Evolutionary conservation across 2,329 filamentous ascomycete genomes (phyloP).

Genomic region (Fusarium tuaranense): DNA sequence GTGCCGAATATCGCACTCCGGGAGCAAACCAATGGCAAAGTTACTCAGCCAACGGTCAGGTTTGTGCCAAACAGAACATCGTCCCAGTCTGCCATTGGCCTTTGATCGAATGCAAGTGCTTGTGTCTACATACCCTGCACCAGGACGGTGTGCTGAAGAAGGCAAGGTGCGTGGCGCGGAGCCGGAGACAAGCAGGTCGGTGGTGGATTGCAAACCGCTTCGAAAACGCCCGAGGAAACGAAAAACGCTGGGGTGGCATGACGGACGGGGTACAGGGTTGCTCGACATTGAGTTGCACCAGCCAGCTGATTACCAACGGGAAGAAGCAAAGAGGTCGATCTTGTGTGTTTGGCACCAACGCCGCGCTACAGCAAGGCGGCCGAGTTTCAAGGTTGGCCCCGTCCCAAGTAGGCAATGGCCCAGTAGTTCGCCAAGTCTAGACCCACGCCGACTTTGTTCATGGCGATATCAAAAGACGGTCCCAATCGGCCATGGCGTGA

Average conservation of each 20-base stretch:
- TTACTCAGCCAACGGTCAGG: background rate
- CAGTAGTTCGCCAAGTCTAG: slow-evolving; percentile 23
- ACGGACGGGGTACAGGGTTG: slow-evolving; percentile 18
- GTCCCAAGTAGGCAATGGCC: slow-evolving; percentile 12
- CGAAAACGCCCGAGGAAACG: slow-evolving; percentile 21
- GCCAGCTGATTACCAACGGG: slow-evolving; percentile 20
- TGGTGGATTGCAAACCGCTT: slow-evolving; percentile 23
- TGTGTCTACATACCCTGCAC: slow-evolving; percentile 6
- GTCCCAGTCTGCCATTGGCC: background rate
- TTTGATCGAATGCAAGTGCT: background rate
- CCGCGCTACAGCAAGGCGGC: slow-evolving; percentile 15
- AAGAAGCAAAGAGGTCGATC: slow-evolving; percentile 25
- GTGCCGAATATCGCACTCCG: background rate
- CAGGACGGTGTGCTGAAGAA: slow-evolving; percentile 14
- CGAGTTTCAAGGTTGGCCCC: slow-evolving; percentile 33
- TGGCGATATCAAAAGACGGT: slow-evolving; percentile 20
- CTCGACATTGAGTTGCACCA: slow-evolving; percentile 14
- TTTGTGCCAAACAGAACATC: background rate
- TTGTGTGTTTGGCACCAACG: slow-evolving; percentile 17
- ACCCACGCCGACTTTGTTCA: slow-evolving; percentile 19
- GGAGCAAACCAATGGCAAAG: background rate
- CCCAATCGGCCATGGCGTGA: background rate
- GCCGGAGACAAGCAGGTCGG: slow-evolving; percentile 12
- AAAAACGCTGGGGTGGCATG: slow-evolving; percentile 19
- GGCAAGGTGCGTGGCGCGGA: slow-evolving; percentile 6